These are phyloP conservation scores for Carex sylvatica DNA, from an alignment of 202 grass and related monocot genomes.

Conservation along the genomic window DNA sequence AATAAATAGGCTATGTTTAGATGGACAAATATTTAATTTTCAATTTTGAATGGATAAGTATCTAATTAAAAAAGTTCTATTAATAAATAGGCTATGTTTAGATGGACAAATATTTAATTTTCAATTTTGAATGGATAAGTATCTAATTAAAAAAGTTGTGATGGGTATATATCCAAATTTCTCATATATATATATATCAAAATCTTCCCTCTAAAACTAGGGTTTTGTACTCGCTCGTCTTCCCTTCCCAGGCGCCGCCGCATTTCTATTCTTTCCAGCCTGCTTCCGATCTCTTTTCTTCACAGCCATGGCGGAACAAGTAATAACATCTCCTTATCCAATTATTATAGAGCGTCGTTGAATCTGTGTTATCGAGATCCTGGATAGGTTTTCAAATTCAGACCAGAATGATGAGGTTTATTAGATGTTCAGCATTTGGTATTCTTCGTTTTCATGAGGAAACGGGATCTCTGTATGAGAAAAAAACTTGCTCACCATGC, in stretches of 20 bases:
- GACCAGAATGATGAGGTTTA: neutral
- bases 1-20: too few relatives aligned
- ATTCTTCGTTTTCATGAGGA: neutral
- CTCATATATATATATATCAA: constrained; percentile 10
- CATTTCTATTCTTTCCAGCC: neutral
- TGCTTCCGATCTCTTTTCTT: neutral
- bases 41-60: too few relatives aligned
- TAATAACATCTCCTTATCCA: constrained; percentile 10
- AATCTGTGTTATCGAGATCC: neutral
- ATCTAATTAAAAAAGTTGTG: too few relatives aligned
- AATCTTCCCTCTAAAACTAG: constrained; percentile 19
- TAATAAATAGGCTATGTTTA: too few relatives aligned
- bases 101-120: too few relatives aligned
- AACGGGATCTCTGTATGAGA: neutral
- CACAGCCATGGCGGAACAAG: constrained; percentile 36
- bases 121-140: too few relatives aligned
- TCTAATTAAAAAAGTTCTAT: too few relatives aligned
- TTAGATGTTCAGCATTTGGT: neutral
- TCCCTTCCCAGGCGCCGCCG: neutral
- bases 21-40: too few relatives aligned
- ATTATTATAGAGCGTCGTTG: neutral
- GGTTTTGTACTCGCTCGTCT: constrained; percentile 28
- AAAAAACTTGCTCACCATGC: neutral
- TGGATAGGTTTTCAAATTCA: neutral
- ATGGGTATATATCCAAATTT: too few relatives aligned